A percentile compares a stretch with the other conserved stretches of the same genome.
Evolutionary conservation across 176 grass and related monocot species (phyloP).

Genomic region (Phoenix dactylifera): DNA sequence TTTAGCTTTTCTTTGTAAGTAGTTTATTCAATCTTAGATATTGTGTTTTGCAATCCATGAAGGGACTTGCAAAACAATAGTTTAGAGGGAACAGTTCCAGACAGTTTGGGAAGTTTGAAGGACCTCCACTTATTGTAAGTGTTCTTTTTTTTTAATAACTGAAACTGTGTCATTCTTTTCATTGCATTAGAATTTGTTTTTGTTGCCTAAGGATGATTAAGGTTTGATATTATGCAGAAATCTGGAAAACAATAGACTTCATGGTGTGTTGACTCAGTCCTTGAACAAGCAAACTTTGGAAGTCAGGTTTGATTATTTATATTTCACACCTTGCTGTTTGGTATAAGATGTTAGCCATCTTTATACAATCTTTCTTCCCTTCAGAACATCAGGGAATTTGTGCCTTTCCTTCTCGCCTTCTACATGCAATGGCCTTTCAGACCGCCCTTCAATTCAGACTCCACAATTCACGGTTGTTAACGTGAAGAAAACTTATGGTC

Average conservation of each 20-base stretch:
- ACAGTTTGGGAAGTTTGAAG: slow-evolving; percentile 30
- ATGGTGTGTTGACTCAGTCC: slow-evolving; percentile 24
- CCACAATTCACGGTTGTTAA: slow-evolving; percentile 19
- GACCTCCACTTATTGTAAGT: slow-evolving; percentile 30
- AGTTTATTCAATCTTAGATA: background rate
- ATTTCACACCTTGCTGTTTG: no score
- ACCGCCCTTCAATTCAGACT: slow-evolving; percentile 23
- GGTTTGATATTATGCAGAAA: slow-evolving; percentile 16
- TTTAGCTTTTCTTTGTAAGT: background rate
- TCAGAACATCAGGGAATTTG: slow-evolving; percentile 28
- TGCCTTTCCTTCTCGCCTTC: slow-evolving; percentile 23
- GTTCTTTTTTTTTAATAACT: background rate
- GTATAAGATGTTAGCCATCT: no score
- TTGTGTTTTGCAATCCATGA: background rate
- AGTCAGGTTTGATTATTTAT: slow-evolving; percentile 15
- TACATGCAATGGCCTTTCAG: slow-evolving; percentile 11
- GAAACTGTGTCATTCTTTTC: no score
- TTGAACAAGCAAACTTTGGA: slow-evolving; percentile 26
- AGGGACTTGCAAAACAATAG: slow-evolving; percentile 36
- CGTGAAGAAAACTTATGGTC: background rate
- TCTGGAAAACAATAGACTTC: slow-evolving; percentile 32
- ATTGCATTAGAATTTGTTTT: no score
- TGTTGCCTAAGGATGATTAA: no score
- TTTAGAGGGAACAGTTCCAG: slow-evolving; percentile 29
- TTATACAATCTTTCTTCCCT: background rate